Conservation (phyloP, 768 basidiomycete species). For the Boletus patriciae region DNA sequence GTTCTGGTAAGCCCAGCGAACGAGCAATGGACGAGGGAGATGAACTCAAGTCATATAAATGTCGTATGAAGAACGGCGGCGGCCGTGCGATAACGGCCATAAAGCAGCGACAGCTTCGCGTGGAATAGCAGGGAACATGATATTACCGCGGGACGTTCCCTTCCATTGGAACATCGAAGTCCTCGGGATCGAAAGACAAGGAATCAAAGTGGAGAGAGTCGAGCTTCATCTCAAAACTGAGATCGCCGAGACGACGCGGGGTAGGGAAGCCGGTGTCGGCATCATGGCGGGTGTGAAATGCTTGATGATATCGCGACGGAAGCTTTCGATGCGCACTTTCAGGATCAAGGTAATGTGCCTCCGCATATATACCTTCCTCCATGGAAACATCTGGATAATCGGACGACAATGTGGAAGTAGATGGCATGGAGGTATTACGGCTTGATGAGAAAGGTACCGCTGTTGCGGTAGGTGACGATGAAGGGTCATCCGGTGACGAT, state of each 20-base stretch:
- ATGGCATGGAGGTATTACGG: neutral
- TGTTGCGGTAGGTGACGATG: constrained; percentile 1
- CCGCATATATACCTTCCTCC: constrained; percentile 17
- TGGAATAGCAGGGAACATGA: neutral
- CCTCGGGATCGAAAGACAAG: constrained; percentile 64
- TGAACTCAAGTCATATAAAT: constrained; percentile 11
- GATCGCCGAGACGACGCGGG: constrained; percentile 34
- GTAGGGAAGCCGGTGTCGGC: constrained; percentile 1
- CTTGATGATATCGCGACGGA: constrained; percentile 3
- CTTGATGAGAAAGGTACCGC: neutral
- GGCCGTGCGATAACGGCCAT: neutral
- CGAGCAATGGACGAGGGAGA: neutral
- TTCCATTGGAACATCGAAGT: constrained; percentile 40
- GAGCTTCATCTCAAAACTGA: constrained; percentile 63
- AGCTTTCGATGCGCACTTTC: constrained; percentile 20
- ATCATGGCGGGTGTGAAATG: neutral
- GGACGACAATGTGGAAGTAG: constrained; percentile 13
- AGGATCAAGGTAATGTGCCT: constrained; percentile 21
- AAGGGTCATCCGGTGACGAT: constrained; percentile 15
- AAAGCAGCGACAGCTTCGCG: neutral
- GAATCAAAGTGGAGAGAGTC: constrained; percentile 75
- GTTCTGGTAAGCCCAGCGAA: neutral
- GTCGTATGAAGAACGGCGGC: neutral
- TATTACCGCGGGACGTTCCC: constrained; percentile 15
- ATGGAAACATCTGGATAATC: constrained; percentile 17